phyloP scores from a whole-genome alignment of 768 basidiomycete species.

The Podaxis sp. region DNA sequence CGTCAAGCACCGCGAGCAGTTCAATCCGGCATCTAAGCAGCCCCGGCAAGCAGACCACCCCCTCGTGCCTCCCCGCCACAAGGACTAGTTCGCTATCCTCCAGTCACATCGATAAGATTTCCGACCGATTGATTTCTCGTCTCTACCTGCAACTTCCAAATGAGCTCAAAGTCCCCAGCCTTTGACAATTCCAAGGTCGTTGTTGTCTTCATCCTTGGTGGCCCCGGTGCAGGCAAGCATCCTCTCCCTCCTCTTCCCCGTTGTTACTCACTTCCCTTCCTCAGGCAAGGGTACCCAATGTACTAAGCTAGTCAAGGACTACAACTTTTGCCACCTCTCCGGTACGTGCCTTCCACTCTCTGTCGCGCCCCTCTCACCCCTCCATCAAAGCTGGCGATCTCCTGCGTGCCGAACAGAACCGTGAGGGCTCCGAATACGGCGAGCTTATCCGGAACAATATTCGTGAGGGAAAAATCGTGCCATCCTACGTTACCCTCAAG shows the following conservation, averaged over 20 bases:
- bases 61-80: slow-evolving; percentile 60
- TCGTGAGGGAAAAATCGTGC: slow-evolving; percentile 89
- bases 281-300: slow-evolving; percentile 97
- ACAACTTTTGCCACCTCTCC: slow-evolving; percentile 89
- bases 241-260: not conserved
- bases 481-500: slow-evolving; percentile 95
- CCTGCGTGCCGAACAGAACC: slow-evolving; percentile 88
- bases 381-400: slow-evolving; percentile 84
- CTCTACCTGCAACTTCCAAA: slow-evolving; percentile 29
- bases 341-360: slow-evolving; percentile 45
- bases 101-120: slow-evolving; percentile 39
- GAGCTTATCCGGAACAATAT: slow-evolving; percentile 86
- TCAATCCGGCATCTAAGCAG: slow-evolving; percentile 58
- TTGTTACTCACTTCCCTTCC: slow-evolving; percentile 4
- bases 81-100: slow-evolving; percentile 15
- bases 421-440: slow-evolving; percentile 81
- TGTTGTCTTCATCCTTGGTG: slow-evolving; percentile 94
- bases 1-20: slow-evolving; percentile 53
- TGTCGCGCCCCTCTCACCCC: slow-evolving; percentile 11
- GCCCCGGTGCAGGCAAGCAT: slow-evolving; percentile 84
- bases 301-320: slow-evolving; percentile 75
- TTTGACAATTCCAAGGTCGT: slow-evolving; percentile 76
- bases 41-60: slow-evolving; percentile 64
- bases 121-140: slow-evolving; percentile 4
- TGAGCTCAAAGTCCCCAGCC: slow-evolving; percentile 30